phyloP scores from a whole-genome alignment of 768 basidiomycete species.

The Tephrocybe sp. region DNA sequence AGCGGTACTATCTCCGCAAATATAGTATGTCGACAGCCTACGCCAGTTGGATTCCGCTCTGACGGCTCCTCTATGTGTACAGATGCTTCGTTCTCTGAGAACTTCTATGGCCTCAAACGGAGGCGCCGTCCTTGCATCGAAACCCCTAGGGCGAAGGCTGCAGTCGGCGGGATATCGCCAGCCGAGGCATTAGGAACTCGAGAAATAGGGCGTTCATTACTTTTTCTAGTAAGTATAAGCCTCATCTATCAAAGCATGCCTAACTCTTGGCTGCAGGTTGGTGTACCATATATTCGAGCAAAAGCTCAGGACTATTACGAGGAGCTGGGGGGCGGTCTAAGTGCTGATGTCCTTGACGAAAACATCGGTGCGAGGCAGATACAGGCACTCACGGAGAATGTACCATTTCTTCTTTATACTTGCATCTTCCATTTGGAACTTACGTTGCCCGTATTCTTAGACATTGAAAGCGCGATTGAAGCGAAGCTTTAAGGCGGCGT shows the following conservation, averaged over 20 bases:
- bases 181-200: conserved; percentile 64
- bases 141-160: conserved; percentile 63
- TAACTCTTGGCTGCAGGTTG: conserved; percentile 52
- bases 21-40: conserved; percentile 57
- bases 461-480: conserved; percentile 53
- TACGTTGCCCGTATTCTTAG: conserved; percentile 30
- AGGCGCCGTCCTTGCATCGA: conserved; percentile 71
- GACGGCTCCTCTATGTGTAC: background rate
- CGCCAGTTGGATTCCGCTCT: background rate
- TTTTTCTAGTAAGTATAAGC: conserved; percentile 72
- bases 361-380: conserved; percentile 42
- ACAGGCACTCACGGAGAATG: conserved; percentile 52
- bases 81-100: conserved; percentile 95
- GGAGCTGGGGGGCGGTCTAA: conserved; percentile 79
- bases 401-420: conserved; percentile 25
- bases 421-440: conserved; percentile 4
- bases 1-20: conserved; percentile 85
- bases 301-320: conserved; percentile 93
- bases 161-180: conserved; percentile 61
- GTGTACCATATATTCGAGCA: conserved; percentile 85
- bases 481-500: conserved; percentile 65
- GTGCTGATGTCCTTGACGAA: conserved; percentile 64
- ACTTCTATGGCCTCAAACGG: conserved; percentile 92
- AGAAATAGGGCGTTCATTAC: conserved; percentile 76
- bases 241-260: background rate